Percentiles rank a stretch among this genome's conserved stretches.
These are phyloP conservation scores for Erysimum cheiri DNA, from an alignment of 441 rosid genomes.

Conservation along the genomic window DNA sequence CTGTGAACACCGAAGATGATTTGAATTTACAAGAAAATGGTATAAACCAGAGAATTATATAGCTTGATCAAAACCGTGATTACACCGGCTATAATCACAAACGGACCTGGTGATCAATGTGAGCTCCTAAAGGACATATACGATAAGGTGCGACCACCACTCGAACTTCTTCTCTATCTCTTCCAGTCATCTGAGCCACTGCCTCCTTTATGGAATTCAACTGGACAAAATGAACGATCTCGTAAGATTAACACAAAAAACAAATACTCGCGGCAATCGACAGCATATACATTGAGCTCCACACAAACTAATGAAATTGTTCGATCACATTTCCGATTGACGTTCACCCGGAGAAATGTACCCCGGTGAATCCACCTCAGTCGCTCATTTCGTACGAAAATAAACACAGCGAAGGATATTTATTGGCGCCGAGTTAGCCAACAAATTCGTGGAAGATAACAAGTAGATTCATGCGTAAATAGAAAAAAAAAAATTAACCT, in stretches of 20 bases:
- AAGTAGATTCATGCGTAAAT: neutral
- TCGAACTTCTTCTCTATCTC: slow-evolving; percentile 58
- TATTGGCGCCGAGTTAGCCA: neutral
- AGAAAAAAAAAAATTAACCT: slow-evolving; percentile 31
- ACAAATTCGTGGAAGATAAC: slow-evolving; percentile 1
- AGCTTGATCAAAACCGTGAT: slow-evolving; percentile 18
- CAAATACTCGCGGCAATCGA: neutral
- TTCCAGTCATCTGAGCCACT: slow-evolving; percentile 70
- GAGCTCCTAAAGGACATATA: slow-evolving; percentile 98
- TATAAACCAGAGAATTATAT: slow-evolving; percentile 20
- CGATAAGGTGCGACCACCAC: slow-evolving; percentile 85
- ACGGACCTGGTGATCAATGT: slow-evolving; percentile 92
- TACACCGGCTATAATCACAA: neutral
- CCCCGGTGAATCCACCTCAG: neutral
- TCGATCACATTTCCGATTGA: neutral
- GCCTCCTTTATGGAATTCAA: slow-evolving; percentile 48
- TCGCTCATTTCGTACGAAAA: neutral
- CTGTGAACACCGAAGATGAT: slow-evolving; percentile 50
- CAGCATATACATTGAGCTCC: slow-evolving; percentile 20
- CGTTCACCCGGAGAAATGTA: slow-evolving; percentile 19
- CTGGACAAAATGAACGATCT: slow-evolving; percentile 47
- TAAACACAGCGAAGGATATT: neutral
- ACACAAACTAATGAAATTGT: slow-evolving; percentile 15
- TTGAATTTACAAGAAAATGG: neutral
- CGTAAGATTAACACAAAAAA: neutral